Percentiles rank a stretch among this genome's conserved stretches.
Conservation (phyloP, 2,329 filamentous ascomycete genomes). For the Phialophora chinensis region DNA sequence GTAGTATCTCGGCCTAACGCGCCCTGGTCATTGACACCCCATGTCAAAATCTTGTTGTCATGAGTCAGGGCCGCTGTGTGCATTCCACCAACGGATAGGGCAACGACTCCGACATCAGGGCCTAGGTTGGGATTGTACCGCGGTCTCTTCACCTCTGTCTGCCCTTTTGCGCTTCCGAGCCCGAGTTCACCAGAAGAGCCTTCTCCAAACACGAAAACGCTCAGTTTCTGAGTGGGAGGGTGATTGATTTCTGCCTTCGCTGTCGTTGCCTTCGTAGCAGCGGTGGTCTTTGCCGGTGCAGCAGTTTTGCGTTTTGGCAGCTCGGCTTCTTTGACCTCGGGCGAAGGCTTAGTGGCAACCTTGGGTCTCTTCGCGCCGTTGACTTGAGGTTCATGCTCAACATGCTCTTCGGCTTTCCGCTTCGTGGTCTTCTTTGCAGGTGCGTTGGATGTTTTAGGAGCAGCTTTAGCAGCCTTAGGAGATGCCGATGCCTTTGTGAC, state of each 20-base stretch:
- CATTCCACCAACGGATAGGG: constrained; percentile 73
- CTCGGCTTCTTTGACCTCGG: constrained; percentile 6
- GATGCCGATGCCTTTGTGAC: constrained; percentile 20
- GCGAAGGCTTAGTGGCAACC: constrained; percentile 3
- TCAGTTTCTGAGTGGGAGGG: constrained; percentile 64
- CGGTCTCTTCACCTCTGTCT: constrained; percentile 73
- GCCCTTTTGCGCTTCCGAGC: constrained; percentile 67
- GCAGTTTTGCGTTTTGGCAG: constrained; percentile 15
- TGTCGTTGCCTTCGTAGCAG: constrained; percentile 28
- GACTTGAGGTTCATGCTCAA: constrained; percentile 28
- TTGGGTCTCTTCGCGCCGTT: constrained; percentile 32
- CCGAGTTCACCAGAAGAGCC: constrained; percentile 78
- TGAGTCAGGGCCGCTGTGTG: constrained; percentile 76
- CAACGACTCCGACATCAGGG: constrained; percentile 55
- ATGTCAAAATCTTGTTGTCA: constrained; percentile 82
- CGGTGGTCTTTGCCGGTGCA: constrained; percentile 23
- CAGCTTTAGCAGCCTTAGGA: constrained; percentile 18
- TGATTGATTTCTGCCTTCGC: constrained; percentile 63
- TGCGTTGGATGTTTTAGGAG: constrained; percentile 13
- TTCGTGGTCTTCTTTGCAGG: constrained; percentile 31
- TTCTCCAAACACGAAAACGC: constrained; percentile 80
- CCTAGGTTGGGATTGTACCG: constrained; percentile 69
- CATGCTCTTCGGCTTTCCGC: constrained; percentile 38
- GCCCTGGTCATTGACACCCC: constrained; percentile 85
- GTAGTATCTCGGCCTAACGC: constrained; percentile 76